Evolutionary conservation across 2,329 filamentous ascomycete species (phyloP).

Genomic region (Geosmithia morbida): DNA sequence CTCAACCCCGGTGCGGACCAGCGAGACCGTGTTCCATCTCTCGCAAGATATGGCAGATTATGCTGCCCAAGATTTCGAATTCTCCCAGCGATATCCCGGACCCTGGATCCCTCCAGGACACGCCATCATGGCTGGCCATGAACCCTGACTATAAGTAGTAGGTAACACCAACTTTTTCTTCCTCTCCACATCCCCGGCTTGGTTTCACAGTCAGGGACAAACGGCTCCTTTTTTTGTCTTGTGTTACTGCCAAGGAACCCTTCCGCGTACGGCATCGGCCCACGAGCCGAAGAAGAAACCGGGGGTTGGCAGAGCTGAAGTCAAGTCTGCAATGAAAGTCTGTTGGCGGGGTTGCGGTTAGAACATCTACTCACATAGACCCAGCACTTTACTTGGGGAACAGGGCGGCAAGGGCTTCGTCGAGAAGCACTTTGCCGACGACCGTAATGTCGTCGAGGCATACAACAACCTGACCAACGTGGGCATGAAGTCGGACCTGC

Average conservation of each 20-base stretch:
- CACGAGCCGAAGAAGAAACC: no score
- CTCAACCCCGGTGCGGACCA: no score
- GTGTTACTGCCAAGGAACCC: no score
- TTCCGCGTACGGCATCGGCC: no score
- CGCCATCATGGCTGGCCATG: constrained; percentile 4
- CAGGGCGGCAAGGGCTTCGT: constrained; percentile 11
- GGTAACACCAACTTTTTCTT: not conserved
- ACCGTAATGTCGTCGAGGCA: constrained; percentile 1
- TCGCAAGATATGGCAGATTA: constrained; percentile 5
- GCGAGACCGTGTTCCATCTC: not conserved
- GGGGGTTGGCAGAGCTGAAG: no score
- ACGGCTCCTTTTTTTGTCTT: no score
- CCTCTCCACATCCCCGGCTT: no score
- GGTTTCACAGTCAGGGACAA: no score
- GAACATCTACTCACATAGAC: not conserved
- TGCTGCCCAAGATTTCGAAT: constrained; percentile 2
- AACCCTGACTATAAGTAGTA: constrained; percentile 6
- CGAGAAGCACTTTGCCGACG: constrained; percentile 8
- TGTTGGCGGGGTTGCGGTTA: not conserved
- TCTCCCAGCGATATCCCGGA: not conserved
- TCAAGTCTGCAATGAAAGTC: not conserved
- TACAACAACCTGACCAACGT: constrained; percentile 4
- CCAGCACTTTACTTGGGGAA: constrained; percentile 9
- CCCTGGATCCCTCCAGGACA: constrained; percentile 2
- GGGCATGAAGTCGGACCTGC: constrained; percentile 14